A percentile compares a stretch with the other conserved stretches of the same genome.
Evolutionary conservation across 2,329 filamentous ascomycete species (phyloP).

Genomic region (Penicillium sp.): DNA sequence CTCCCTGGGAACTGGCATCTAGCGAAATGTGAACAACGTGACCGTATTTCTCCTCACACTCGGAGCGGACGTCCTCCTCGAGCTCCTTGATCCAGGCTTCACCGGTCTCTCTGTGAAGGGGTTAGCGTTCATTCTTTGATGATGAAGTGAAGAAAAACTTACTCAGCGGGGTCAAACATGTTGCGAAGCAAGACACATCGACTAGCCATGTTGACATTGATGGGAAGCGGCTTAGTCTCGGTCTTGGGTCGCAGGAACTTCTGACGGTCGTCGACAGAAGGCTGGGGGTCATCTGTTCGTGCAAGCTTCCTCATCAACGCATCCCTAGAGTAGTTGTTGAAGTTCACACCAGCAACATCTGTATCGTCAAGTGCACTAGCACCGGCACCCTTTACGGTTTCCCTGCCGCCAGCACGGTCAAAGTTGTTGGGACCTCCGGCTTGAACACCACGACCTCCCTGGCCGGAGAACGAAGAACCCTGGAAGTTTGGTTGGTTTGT

Average conservation of each 20-base stretch:
- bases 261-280: constrained; percentile 61
- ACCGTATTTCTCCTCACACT: constrained; percentile 94
- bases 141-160: constrained; percentile 45
- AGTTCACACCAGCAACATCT: constrained; percentile 96
- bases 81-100: constrained; percentile 89
- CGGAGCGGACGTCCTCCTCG: constrained; percentile 85
- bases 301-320: constrained; percentile 98
- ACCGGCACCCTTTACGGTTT: constrained; percentile 82
- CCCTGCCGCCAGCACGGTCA: constrained; percentile 83
- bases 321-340: constrained; percentile 98
- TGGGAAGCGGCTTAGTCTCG: constrained; percentile 72
- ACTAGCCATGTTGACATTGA: constrained; percentile 88
- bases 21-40: constrained; percentile 95
- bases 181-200: constrained; percentile 92
- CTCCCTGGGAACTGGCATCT: constrained; percentile 88
- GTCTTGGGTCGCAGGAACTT: constrained; percentile 75
- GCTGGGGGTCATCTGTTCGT: constrained; percentile 79
- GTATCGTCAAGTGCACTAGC: constrained; percentile 96
- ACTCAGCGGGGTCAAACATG: constrained; percentile 92
- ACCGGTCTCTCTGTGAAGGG: constrained; percentile 67
- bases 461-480: constrained; percentile 86
- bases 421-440: constrained; percentile 73
- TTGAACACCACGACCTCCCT: constrained; percentile 81
- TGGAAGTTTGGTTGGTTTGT: constrained; percentile 67
- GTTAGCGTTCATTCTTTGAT: constrained; percentile 31